phyloP scores from a whole-genome alignment of 352 stramenopile genomes.

The Globisporangium irregulare region DNA sequence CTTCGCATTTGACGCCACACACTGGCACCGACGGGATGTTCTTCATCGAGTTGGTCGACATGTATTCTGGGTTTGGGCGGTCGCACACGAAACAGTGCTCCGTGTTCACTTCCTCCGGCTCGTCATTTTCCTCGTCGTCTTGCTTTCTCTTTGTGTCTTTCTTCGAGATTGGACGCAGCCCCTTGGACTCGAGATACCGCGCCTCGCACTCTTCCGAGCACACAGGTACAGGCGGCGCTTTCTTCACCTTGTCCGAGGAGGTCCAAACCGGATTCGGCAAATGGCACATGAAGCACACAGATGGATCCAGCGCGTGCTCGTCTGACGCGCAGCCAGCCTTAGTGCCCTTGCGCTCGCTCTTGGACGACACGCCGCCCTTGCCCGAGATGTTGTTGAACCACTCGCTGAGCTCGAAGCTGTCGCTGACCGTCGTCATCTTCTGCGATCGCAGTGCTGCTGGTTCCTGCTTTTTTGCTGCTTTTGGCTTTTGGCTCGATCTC shows the following conservation, averaged over 20 bases:
- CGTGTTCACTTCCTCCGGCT: slow-evolving; percentile 19
- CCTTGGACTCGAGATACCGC: slow-evolving; percentile 55
- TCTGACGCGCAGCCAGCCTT: slow-evolving; percentile 23
- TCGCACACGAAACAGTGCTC: slow-evolving; percentile 68
- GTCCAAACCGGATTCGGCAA: slow-evolving; percentile 61
- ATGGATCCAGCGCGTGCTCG: slow-evolving; percentile 11
- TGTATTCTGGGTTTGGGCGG: slow-evolving; percentile 54
- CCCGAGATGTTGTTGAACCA: slow-evolving; percentile 61
- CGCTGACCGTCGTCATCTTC: slow-evolving; percentile 36
- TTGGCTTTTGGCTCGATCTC: slow-evolving; percentile 6
- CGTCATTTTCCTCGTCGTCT: slow-evolving; percentile 10
- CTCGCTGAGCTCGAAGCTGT: slow-evolving; percentile 76
- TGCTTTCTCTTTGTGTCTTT: slow-evolving; percentile 22
- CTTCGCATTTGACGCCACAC: slow-evolving; percentile 69
- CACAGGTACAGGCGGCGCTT: slow-evolving; percentile 52
- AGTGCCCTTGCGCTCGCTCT: slow-evolving; percentile 36
- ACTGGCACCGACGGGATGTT: slow-evolving; percentile 49
- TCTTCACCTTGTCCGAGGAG: slow-evolving; percentile 57
- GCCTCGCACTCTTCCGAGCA: slow-evolving; percentile 54
- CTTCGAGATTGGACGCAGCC: slow-evolving; percentile 28
- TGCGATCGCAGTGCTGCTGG: background rate
- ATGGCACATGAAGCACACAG: slow-evolving; percentile 55
- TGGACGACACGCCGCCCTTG: slow-evolving; percentile 18
- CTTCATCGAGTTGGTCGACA: slow-evolving; percentile 56
- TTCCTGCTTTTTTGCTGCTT: background rate